phyloP scores from a whole-genome alignment of 2,329 filamentous ascomycete species.

The Exophiala dermatitidis region DNA sequence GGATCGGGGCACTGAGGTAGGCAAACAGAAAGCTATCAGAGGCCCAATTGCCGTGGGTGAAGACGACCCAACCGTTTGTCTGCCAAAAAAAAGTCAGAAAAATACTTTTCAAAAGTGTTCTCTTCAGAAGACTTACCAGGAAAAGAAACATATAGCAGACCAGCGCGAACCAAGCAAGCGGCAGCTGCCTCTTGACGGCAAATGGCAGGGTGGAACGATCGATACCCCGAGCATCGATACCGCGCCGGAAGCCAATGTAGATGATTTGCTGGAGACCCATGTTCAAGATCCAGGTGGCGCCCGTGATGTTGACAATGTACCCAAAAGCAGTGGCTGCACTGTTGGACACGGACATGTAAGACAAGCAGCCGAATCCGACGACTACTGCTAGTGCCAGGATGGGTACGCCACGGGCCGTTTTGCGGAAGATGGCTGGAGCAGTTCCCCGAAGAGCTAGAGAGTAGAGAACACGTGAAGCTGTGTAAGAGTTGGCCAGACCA shows the following conservation, averaged over 20 bases:
- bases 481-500: slow-evolving; percentile 52
- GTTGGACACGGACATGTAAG: background rate
- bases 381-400: slow-evolving; percentile 32
- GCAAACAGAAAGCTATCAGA: background rate
- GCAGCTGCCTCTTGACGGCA: slow-evolving; percentile 57
- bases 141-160: background rate
- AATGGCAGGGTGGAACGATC: slow-evolving; percentile 54
- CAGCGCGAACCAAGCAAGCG: background rate
- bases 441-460: slow-evolving; percentile 48
- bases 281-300: background rate
- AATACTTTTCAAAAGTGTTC: no score
- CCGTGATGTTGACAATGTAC: background rate
- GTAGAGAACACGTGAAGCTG: slow-evolving; percentile 55
- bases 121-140: background rate
- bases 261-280: background rate
- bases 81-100: no score
- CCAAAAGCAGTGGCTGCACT: background rate
- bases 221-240: background rate
- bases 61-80: slow-evolving; percentile 1
- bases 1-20: background rate
- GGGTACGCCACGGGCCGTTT: slow-evolving; percentile 56
- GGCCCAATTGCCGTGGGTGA: slow-evolving; percentile 2
- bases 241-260: background rate
- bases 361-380: background rate
- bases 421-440: slow-evolving; percentile 42